phyloP scores from a whole-genome alignment of 805 yeast species.

The Candida ovalis region DNA sequence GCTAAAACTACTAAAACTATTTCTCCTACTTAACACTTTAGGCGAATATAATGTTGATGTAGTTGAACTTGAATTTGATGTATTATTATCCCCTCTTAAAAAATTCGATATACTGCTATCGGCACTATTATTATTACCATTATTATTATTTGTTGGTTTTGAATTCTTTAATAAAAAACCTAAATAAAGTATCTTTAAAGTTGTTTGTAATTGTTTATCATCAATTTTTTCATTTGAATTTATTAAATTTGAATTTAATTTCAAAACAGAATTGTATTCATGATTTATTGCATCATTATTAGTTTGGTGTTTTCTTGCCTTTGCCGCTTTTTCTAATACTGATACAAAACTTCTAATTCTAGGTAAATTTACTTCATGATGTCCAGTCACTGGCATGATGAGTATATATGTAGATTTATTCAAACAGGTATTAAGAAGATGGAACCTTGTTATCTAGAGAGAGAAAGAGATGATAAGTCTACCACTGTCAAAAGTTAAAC shows the following conservation, averaged over 20 bases:
- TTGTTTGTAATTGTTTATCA: slow-evolving; percentile 1
- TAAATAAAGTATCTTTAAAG: slow-evolving; percentile 5
- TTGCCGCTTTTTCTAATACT: background rate
- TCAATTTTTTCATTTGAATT: background rate
- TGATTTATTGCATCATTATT: background rate
- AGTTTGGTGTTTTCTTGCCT: background rate
- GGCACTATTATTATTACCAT: background rate
- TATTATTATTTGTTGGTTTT: no score
- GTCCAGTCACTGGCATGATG: background rate
- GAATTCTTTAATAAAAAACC: slow-evolving; percentile 2
- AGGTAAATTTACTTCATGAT: background rate
- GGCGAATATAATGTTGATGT: slow-evolving; percentile 21
- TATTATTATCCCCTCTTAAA: background rate
- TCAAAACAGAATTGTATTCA: slow-evolving; percentile 1
- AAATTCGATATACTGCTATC: background rate
- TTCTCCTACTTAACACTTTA: slow-evolving; percentile 8
- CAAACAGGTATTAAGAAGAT: background rate
- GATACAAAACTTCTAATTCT: background rate
- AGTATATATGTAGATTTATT: background rate
- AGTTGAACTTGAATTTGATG: slow-evolving; percentile 3
- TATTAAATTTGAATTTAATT: slow-evolving; percentile 1
- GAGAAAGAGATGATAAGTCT: no score
- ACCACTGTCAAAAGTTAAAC: no score
- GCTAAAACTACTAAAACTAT: slow-evolving; percentile 2
- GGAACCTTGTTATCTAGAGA: no score